These are phyloP conservation scores for Pythium sp. DNA, from an alignment of 352 stramenopile genomes.

Conservation along the genomic window DNA sequence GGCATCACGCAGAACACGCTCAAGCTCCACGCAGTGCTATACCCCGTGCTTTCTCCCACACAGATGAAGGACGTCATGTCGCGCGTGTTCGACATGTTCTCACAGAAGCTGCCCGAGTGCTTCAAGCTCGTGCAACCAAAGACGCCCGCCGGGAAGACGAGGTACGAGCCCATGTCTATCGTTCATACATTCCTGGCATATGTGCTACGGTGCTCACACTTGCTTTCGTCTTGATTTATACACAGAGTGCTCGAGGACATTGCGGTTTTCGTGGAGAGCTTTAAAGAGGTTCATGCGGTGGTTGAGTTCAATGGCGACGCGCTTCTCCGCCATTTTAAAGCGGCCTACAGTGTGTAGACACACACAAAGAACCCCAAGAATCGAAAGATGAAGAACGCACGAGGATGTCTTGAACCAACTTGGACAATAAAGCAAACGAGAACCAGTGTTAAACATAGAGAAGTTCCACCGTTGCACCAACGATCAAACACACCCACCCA, in stretches of 20 bases:
- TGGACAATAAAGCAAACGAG: neutral
- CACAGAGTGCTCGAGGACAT: constrained; percentile 72
- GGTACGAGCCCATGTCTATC: constrained; percentile 31
- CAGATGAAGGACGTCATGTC: constrained; percentile 96
- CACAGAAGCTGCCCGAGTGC: constrained; percentile 85
- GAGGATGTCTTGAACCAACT: too few relatives aligned
- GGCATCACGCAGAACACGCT: constrained; percentile 93
- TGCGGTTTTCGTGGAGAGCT: constrained; percentile 67
- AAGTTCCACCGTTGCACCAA: neutral
- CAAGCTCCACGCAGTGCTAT: constrained; percentile 94
- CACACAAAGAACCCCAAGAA: too few relatives aligned
- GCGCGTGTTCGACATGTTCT: constrained; percentile 86
- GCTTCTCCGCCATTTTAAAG: constrained; percentile 63
- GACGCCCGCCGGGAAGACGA: constrained; percentile 66
- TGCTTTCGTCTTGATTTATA: neutral
- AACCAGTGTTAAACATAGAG: neutral
- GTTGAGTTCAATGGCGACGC: constrained; percentile 62
- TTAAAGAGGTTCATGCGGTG: constrained; percentile 63
- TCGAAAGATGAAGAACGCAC: too few relatives aligned
- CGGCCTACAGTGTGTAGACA: constrained; percentile 36
- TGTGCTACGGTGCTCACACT: neutral
- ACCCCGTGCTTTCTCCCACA: constrained; percentile 89
- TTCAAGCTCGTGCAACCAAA: constrained; percentile 84
- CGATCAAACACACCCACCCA: too few relatives aligned
- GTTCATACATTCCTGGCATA: neutral